phyloP scores from a whole-genome alignment of 148 eudicot genomes.

The Vaccinium darrowii region DNA sequence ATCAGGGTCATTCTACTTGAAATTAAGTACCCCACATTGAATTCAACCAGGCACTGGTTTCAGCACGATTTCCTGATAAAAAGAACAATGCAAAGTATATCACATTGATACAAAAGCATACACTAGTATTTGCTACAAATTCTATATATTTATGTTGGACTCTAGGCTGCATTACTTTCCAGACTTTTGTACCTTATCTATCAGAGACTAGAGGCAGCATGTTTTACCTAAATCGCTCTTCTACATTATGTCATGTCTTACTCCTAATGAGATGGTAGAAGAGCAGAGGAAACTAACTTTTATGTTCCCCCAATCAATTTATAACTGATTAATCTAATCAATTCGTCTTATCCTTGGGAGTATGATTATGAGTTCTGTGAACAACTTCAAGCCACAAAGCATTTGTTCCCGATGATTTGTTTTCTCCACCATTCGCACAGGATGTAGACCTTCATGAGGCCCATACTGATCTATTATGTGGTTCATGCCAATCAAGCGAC shows the following conservation, averaged over 20 bases:
- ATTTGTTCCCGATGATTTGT: not conserved
- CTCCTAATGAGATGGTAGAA: not conserved
- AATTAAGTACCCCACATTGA: not conserved
- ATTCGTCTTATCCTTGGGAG: not conserved
- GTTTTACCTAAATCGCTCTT: not conserved
- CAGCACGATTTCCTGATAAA: not conserved
- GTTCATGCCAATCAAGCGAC: not conserved
- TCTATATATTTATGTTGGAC: not conserved
- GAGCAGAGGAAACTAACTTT: not conserved
- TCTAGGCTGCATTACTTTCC: not conserved
- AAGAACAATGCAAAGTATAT: not conserved
- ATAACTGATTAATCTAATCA: not conserved
- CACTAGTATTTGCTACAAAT: not conserved
- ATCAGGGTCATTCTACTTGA: not conserved
- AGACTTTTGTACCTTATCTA: not conserved
- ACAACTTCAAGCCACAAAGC: not conserved
- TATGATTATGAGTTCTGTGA: not conserved
- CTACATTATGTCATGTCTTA: not conserved
- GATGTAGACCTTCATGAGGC: not conserved
- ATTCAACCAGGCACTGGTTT: constrained; percentile 1
- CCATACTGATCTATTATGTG: not conserved
- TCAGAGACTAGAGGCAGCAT: not conserved
- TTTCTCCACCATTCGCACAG: not conserved
- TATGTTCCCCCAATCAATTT: not conserved
- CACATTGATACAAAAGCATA: not conserved